These are phyloP conservation scores for Pterocarpus santalinus DNA, from an alignment of 306 rosid genomes.

Conservation along the genomic window DNA sequence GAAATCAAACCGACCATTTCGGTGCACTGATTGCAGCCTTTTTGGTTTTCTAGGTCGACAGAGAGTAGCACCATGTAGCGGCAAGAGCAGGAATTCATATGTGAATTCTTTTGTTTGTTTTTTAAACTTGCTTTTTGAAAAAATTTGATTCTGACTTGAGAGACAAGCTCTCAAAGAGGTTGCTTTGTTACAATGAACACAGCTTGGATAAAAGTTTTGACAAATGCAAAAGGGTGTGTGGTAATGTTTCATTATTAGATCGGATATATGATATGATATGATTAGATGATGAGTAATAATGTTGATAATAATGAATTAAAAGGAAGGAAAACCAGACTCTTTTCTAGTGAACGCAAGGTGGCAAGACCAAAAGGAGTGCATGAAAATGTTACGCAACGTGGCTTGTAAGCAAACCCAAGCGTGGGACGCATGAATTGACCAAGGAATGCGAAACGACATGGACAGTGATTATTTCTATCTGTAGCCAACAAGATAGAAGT, in stretches of 20 bases:
- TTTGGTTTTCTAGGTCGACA: neutral
- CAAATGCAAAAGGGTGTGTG: neutral
- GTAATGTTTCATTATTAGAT: neutral
- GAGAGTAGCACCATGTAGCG: too few relatives aligned
- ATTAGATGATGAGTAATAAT: neutral
- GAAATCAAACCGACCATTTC: too few relatives aligned
- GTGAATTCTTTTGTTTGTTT: neutral
- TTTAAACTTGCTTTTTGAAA: neutral
- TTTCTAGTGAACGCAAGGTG: neutral
- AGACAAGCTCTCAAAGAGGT: neutral
- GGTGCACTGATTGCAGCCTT: neutral
- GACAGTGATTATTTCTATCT: too few relatives aligned
- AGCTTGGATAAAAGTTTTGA: neutral
- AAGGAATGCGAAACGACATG: neutral
- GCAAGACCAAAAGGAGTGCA: neutral
- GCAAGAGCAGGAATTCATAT: too few relatives aligned
- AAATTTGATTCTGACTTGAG: neutral
- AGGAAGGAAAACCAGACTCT: neutral
- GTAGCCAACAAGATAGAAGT: neutral
- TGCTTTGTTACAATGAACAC: neutral
- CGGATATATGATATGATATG: neutral
- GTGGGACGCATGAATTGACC: neutral
- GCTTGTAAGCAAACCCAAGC: neutral
- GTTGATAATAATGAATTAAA: neutral
- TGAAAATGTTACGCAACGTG: constrained; percentile 4